These are phyloP conservation scores for Globisporangium viniferum DNA, from an alignment of 352 stramenopile species.

Conservation along the genomic window DNA sequence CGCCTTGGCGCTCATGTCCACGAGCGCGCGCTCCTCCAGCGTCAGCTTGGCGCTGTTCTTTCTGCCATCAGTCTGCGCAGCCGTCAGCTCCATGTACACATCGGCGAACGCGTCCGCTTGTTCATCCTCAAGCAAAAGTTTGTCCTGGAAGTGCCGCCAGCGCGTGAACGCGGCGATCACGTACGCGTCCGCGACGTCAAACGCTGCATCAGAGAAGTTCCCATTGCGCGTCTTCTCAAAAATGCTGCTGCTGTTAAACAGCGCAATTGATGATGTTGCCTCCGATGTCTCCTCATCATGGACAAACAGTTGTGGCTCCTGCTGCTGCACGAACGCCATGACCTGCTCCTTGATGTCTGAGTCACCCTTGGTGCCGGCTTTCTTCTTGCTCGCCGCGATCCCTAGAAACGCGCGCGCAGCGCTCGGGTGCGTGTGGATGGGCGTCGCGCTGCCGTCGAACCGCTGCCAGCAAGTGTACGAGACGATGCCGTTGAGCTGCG, in stretches of 20 bases:
- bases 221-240: slow-evolving; percentile 30
- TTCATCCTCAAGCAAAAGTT: slow-evolving; percentile 24
- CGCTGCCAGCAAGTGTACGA: slow-evolving; percentile 73
- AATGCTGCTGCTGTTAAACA: slow-evolving; percentile 2
- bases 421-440: slow-evolving; percentile 71
- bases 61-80: slow-evolving; percentile 10
- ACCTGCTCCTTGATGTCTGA: slow-evolving; percentile 67
- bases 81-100: slow-evolving; percentile 41
- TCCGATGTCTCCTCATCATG: not conserved
- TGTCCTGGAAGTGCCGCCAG: slow-evolving; percentile 46
- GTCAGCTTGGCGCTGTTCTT: slow-evolving; percentile 32
- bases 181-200: slow-evolving; percentile 80
- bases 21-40: slow-evolving; percentile 32
- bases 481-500: slow-evolving; percentile 84
- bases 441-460: slow-evolving; percentile 34
- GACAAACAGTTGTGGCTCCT: slow-evolving; percentile 32
- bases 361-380: slow-evolving; percentile 10
- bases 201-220: slow-evolving; percentile 45
- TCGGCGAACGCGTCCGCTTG: slow-evolving; percentile 36
- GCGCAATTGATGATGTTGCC: no score
- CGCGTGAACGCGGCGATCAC: slow-evolving; percentile 72
- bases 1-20: slow-evolving; percentile 31
- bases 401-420: slow-evolving; percentile 64
- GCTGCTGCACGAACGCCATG: slow-evolving; percentile 53
- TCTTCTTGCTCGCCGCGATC: slow-evolving; percentile 27